phyloP scores from a whole-genome alignment of 2,329 filamentous ascomycete genomes.

The Hypocreales sp. region DNA sequence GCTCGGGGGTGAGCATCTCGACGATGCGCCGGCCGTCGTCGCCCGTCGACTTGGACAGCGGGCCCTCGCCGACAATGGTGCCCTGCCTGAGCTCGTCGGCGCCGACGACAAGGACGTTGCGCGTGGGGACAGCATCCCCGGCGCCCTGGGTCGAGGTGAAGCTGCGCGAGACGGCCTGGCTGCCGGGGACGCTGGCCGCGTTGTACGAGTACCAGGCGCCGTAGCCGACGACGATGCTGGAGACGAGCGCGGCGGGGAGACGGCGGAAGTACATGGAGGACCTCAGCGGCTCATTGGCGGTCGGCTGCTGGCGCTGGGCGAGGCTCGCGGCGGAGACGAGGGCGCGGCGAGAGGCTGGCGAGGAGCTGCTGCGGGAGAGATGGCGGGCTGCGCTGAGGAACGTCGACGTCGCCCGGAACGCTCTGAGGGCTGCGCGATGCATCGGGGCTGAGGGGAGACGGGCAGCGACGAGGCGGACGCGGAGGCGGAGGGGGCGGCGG shows the following conservation, averaged over 20 bases:
- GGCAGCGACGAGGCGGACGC: not conserved
- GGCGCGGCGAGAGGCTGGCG: constrained; percentile 20
- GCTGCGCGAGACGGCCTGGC: constrained; percentile 21
- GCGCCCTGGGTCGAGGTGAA: constrained; percentile 23
- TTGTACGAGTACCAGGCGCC: constrained; percentile 64
- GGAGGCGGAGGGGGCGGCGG: too few relatives aligned
- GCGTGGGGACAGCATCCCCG: constrained; percentile 30
- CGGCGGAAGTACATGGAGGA: constrained; percentile 65
- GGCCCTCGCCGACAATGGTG: constrained; percentile 69
- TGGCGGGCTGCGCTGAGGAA: constrained; percentile 47
- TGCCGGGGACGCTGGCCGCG: constrained; percentile 16
- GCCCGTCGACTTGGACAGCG: constrained; percentile 77
- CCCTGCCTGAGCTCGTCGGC: constrained; percentile 83
- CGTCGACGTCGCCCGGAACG: constrained; percentile 51
- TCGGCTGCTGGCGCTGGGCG: constrained; percentile 16
- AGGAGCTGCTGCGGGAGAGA: constrained; percentile 27
- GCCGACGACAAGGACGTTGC: constrained; percentile 71
- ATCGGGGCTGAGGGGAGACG: constrained; percentile 29
- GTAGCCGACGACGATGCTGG: constrained; percentile 53
- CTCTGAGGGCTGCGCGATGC: constrained; percentile 57
- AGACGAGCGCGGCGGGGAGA: constrained; percentile 49
- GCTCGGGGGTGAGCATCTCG: constrained; percentile 92
- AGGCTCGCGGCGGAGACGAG: constrained; percentile 13
- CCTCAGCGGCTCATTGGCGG: constrained; percentile 35
- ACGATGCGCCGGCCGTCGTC: constrained; percentile 73